A percentile compares a stretch with the other conserved stretches of the same genome.
Conservation (phyloP, 2,329 filamentous ascomycete species). For the Hymenoscyphus repandus region DNA sequence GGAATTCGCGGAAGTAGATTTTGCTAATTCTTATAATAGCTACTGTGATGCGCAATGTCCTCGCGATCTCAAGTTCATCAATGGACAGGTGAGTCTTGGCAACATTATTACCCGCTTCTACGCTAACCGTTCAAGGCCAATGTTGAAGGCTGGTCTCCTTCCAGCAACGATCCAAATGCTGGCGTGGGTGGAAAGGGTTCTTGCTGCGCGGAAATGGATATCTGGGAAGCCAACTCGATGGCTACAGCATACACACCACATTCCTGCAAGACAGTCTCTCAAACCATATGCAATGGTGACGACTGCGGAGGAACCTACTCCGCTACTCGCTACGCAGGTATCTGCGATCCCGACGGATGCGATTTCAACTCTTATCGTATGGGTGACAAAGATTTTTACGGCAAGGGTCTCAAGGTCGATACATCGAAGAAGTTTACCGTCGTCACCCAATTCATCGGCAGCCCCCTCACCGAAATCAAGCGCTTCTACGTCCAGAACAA, state of each 20-base stretch:
- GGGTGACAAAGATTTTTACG: conserved; percentile 52
- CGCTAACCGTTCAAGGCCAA: conserved; percentile 39
- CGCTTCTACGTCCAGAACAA: conserved; percentile 40
- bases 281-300: conserved; percentile 39
- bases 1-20: too few species aligned
- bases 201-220: conserved; percentile 65
- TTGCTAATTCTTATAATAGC: too few species aligned
- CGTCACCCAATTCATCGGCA: conserved; percentile 53
- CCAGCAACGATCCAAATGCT: conserved; percentile 45
- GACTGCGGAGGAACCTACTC: conserved; percentile 36
- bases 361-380: conserved; percentile 58
- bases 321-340: conserved; percentile 44
- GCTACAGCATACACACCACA: conserved; percentile 55
- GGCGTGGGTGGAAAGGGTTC: conserved; percentile 50
- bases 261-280: conserved; percentile 40
- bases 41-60: conserved; percentile 60
- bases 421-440: conserved; percentile 50
- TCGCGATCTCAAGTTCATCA: conserved; percentile 48
- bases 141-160: conserved; percentile 44
- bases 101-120: not conserved
- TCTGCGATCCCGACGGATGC: conserved; percentile 57
- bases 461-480: conserved; percentile 41
- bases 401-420: conserved; percentile 48
- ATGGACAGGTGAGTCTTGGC: conserved; percentile 37
- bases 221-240: conserved; percentile 60